These are phyloP conservation scores for Blastobotrys illinoisensis DNA, from an alignment of 1,139 yeast genomes.

Conservation along the genomic window DNA sequence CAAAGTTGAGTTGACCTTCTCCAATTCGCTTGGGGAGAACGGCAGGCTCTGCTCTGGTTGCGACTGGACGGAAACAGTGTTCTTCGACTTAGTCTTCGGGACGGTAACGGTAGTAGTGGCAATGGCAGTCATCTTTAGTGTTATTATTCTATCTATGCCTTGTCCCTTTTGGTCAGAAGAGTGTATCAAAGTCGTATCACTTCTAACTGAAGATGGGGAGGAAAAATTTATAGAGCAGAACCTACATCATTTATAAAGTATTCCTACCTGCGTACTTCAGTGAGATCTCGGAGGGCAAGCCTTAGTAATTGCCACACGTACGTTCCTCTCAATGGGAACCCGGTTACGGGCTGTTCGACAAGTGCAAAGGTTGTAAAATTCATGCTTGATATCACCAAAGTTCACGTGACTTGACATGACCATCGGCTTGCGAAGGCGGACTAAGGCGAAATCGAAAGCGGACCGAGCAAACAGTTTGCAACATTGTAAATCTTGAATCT, in stretches of 20 bases:
- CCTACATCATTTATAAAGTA: background rate
- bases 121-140: conserved; percentile 4
- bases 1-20: conserved; percentile 52
- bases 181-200: background rate
- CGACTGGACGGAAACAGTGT: background rate
- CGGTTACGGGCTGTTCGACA: background rate
- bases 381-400: conserved; percentile 10
- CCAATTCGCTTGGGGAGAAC: conserved; percentile 26
- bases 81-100: background rate
- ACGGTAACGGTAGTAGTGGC: conserved; percentile 3
- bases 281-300: background rate
- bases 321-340: background rate
- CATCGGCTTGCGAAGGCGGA: background rate
- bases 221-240: background rate
- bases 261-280: background rate
- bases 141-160: background rate
- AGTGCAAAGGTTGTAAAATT: conserved; percentile 1
- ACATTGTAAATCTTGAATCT: background rate
- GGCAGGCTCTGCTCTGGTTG: background rate
- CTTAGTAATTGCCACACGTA: background rate
- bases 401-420: conserved; percentile 13
- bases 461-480: background rate
- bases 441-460: background rate
- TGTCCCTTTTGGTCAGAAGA: background rate
- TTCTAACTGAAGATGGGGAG: background rate